A percentile compares a stretch with the other conserved stretches of the same genome.
These are phyloP conservation scores for Silene noctiflora DNA, from an alignment of 179 eudicot genomes.

Conservation along the genomic window DNA sequence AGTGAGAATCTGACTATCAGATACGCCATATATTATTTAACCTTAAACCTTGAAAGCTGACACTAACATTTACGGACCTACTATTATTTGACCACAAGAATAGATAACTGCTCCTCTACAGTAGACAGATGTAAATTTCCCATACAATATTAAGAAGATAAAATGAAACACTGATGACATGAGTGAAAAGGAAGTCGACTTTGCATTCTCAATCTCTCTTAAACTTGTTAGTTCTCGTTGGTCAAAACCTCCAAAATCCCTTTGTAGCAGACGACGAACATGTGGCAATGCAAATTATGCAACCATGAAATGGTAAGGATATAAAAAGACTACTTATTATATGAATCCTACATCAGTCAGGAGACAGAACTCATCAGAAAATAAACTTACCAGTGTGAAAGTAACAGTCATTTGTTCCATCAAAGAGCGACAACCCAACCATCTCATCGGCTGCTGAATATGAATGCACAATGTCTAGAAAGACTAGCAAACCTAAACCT, in stretches of 20 bases:
- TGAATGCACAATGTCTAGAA: slow-evolving; percentile 88
- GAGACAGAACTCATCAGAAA: neutral
- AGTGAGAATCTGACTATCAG: neutral
- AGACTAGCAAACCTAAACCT: slow-evolving; percentile 87
- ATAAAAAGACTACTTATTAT: neutral
- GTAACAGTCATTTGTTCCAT: slow-evolving; percentile 96
- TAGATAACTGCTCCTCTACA: neutral
- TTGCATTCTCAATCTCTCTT: slow-evolving; percentile 12
- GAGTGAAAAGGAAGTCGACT: neutral
- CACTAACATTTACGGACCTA: neutral
- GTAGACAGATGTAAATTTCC: neutral
- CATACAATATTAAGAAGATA: neutral
- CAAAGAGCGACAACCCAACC: slow-evolving; percentile 91
- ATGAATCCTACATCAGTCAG: neutral
- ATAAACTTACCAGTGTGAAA: slow-evolving; percentile 77
- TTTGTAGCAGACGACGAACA: neutral
- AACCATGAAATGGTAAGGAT: neutral
- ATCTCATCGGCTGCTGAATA: slow-evolving; percentile 98
- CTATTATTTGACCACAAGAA: neutral
- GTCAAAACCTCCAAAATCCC: slow-evolving; percentile 1
- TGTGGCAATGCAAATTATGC: slow-evolving; percentile 9
- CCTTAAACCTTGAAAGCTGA: neutral
- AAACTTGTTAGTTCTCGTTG: neutral
- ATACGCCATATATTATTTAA: neutral
- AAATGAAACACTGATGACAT: neutral